Conservation (phyloP, 192 early-diverging fungal genomes). For the Coemansia nantahalensis region DNA sequence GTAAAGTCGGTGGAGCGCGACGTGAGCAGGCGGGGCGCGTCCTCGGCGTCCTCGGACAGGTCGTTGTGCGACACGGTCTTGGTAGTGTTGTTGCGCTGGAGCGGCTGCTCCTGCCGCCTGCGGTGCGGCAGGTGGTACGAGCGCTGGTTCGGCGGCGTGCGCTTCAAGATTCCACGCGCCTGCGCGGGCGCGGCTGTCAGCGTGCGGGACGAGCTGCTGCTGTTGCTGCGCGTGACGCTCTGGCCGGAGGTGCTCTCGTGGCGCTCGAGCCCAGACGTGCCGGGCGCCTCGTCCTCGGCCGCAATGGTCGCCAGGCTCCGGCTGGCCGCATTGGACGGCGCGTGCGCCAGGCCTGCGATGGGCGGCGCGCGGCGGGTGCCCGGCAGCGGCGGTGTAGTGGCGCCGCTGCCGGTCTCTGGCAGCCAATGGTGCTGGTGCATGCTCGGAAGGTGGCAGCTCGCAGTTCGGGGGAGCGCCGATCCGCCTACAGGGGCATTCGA, state of each 20-base stretch:
- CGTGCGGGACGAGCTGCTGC: slow-evolving; percentile 23
- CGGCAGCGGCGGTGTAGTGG: too few relatives aligned
- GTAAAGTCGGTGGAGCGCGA: slow-evolving; percentile 18
- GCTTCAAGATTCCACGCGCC: slow-evolving; percentile 1
- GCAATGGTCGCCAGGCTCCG: too few relatives aligned
- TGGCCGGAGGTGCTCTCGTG: neutral
- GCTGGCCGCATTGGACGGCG: neutral
- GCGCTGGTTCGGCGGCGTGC: slow-evolving; percentile 1
- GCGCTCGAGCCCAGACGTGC: too few relatives aligned
- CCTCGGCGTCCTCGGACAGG: slow-evolving; percentile 6
- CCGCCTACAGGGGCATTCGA: too few relatives aligned
- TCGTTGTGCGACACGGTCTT: slow-evolving; percentile 44
- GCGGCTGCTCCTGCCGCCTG: neutral
- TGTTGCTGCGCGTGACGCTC: slow-evolving; percentile 20
- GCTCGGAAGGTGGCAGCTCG: too few relatives aligned
- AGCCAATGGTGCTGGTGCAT: too few relatives aligned
- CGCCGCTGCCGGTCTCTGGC: too few relatives aligned
- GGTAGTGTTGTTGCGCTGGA: slow-evolving; percentile 31
- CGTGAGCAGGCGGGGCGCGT: slow-evolving; percentile 4
- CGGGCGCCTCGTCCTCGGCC: too few relatives aligned
- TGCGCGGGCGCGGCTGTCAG: neutral
- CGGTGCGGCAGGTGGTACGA: slow-evolving; percentile 2
- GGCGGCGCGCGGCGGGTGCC: too few relatives aligned
- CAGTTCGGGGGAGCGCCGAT: too few relatives aligned
- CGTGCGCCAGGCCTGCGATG: neutral